phyloP scores from a whole-genome alignment of 2,329 filamentous ascomycete genomes.

The Bipolaris oryzae region DNA sequence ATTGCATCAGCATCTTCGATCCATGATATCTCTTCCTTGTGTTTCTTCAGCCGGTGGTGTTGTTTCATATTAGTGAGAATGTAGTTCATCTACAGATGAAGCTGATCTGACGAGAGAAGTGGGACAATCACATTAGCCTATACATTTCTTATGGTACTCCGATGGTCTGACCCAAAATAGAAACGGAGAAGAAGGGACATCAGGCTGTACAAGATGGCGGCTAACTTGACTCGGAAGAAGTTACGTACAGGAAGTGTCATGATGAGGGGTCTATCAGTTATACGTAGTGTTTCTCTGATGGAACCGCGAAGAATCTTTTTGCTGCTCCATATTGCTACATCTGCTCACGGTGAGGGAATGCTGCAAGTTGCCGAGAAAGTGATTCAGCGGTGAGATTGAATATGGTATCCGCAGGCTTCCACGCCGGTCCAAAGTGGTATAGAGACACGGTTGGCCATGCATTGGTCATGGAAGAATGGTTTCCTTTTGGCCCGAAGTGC shows the following conservation, averaged over 20 bases:
- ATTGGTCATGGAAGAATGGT: background rate
- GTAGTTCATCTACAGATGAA: background rate
- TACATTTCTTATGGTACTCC: background rate
- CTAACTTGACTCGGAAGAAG: background rate
- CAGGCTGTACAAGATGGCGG: background rate
- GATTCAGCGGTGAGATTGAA: background rate
- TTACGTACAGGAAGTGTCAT: background rate
- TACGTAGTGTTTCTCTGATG: background rate
- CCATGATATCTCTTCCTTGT: background rate
- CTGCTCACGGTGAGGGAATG: background rate
- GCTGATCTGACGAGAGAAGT: background rate
- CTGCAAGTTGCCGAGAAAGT: background rate
- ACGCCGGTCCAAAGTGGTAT: background rate
- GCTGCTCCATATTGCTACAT: background rate
- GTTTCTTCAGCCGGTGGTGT: background rate
- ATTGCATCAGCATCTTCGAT: background rate
- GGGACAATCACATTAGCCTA: background rate
- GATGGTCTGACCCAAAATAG: background rate
- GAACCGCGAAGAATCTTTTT: background rate
- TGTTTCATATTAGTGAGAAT: background rate
- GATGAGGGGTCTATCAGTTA: background rate
- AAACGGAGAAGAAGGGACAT: background rate
- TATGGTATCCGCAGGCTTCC: background rate
- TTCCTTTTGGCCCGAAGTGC: background rate
- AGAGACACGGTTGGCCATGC: background rate